These are phyloP conservation scores for Lachancea quebecensis DNA, from an alignment of 805 yeast species.

Conservation along the genomic window DNA sequence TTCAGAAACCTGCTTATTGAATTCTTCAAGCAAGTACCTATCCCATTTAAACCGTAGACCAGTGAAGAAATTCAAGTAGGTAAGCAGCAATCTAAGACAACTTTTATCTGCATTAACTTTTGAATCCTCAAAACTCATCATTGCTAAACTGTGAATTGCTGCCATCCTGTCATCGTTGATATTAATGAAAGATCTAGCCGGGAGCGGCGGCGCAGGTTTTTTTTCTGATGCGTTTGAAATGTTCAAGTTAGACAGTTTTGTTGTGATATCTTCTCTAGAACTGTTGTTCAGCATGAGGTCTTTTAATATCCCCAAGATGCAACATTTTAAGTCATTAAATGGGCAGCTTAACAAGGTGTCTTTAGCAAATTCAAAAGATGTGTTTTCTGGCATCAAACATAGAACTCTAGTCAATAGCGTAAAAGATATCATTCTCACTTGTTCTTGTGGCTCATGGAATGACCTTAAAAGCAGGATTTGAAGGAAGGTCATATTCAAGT, in stretches of 20 bases:
- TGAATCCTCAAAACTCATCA: constrained; percentile 32
- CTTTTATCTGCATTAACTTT: constrained; percentile 15
- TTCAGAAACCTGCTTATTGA: constrained; percentile 28
- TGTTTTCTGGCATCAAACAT: constrained; percentile 48
- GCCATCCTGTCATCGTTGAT: constrained; percentile 38
- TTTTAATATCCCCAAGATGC: constrained; percentile 60
- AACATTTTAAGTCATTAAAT: constrained; percentile 50
- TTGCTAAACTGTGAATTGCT: constrained; percentile 39
- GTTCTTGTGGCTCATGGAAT: constrained; percentile 33
- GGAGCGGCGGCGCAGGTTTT: constrained; percentile 15
- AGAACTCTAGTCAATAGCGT: constrained; percentile 61
- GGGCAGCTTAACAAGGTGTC: constrained; percentile 67
- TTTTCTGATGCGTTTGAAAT: neutral
- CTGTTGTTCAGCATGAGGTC: constrained; percentile 44
- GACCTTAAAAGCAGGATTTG: constrained; percentile 37
- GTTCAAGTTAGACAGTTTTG: constrained; percentile 1
- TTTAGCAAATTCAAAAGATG: constrained; percentile 51
- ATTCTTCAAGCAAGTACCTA: constrained; percentile 21
- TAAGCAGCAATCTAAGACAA: constrained; percentile 40
- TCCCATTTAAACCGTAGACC: constrained; percentile 33
- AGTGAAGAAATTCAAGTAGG: constrained; percentile 49
- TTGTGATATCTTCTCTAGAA: neutral
- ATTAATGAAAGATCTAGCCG: constrained; percentile 39
- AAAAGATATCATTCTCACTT: constrained; percentile 39
- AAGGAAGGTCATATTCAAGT: constrained; percentile 34